Evolutionary conservation across 164 flowering plant species (phyloP), one percentile per base, ranked within the genome.

Genomic region (Vitis cinerea): DNA sequence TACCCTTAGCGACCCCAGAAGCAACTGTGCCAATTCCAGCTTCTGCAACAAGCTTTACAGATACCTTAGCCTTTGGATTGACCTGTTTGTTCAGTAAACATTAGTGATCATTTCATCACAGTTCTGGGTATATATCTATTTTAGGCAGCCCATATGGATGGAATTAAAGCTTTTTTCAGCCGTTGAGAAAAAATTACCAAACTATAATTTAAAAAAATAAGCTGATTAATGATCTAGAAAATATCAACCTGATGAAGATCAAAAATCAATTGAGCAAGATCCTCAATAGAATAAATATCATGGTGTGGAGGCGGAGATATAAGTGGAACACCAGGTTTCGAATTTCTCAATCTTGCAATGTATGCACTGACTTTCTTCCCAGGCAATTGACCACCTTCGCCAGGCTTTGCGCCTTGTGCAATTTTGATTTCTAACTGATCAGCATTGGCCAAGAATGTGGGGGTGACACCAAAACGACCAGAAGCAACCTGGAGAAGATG

Each of bases 1-100:
- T 96, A 70, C 91, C 99, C 97, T 96, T 96, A 51, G 99, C 95
- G 71, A 96, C 99, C 69, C 99, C 99, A 69, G 99, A 96, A 72
- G 99, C 99, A 82, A 96, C 99, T 10, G 99, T 96, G 55, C 99
- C 99, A 79, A 96, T 96, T 53, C 99, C 99, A 80, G 99, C 99
- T 90, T 96, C 98, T 55, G 97, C 98, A 44, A 96, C 99, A 65
- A 96, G 97, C 86, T 96, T 96, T 50, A 96, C 99, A 63, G 99
- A 96, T 63, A 96, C 98, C 82, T 96, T 96, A 56, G 99, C 99
- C 79, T 73, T 92, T 17, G 99, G 98, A 61, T 96, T 96, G 63
- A 96, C 91, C 99, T 96, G 82, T 78, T 69, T 29, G 70, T 17
- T 61, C 6, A 61, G 70, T 10, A 63, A 19, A 71, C 5, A 59